Base-by-base conservation (phyloP, 2,329 filamentous ascomycete species). In the Diaporthe vaccinii region DNA sequence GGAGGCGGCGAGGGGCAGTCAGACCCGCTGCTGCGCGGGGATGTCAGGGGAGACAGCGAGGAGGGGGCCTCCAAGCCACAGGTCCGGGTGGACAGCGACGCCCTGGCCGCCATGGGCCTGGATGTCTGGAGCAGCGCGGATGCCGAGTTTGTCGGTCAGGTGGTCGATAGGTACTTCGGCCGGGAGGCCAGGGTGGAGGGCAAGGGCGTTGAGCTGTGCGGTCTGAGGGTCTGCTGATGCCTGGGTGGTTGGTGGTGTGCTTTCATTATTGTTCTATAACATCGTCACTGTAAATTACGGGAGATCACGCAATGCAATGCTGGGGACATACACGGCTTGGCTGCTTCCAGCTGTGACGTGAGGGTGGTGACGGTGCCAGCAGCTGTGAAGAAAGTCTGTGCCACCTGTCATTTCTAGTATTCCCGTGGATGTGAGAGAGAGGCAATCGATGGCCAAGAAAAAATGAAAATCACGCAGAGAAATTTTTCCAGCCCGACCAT, bases 91-190 rank as follows among this genome's bases (percentile, higher is more conserved):
- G 89, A 89, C 77, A 91, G 89, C 78, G 91, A 92, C 36, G 91
- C 93, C 73, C 82, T 96, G 68, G 89, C 91, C 75, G 86, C 88
- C 61, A 93, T 96, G 91, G 94, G 94, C 0, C 87, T 97, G 28
- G 94, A 97, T 79, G 87, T 92, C 0, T 97, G 94, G 94, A 95
- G 93, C 81, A 86, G 89, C 44, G 86, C 86, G 22, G 94, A 96
- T 81, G 90, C 89, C n/a, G 86, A 86, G 3, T 96, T 96, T 80
- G 89, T 95, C 22, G 85, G 85, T 77, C 91, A 92, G 73, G 85
- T 94, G 69, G 85, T 90, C 59, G 87, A 83, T 77, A 84, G 90
- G 77, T 96, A 94, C 84, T 95, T 95, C 84, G 90, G 87, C 41
- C 86, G 92, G 22, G 83, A 87, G 62, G 91, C 91, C 14, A 87